These are phyloP conservation scores for Exidia glandulosa DNA, from an alignment of 768 basidiomycete species.

Conservation along the genomic window DNA sequence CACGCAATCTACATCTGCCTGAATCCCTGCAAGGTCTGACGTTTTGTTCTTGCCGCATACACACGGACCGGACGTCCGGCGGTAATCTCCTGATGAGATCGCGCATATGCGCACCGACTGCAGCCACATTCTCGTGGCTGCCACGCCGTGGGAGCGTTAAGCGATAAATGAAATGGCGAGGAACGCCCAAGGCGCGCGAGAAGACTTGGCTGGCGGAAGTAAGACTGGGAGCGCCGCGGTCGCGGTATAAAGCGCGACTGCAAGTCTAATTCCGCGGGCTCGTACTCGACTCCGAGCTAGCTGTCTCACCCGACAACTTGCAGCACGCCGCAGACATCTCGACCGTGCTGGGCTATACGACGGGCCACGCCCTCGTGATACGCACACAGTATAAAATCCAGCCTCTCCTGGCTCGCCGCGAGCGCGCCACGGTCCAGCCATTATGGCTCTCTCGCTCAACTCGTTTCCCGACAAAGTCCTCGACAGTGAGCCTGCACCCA, in stretches of 20 bases:
- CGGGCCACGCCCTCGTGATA: not conserved
- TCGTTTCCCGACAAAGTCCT: constrained; percentile 2
- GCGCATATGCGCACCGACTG: too few species aligned
- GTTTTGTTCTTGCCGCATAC: not conserved
- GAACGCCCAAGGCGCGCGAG: not conserved
- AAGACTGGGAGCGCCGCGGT: not conserved
- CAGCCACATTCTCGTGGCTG: too few species aligned
- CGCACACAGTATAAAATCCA: not conserved
- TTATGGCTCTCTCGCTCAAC: not conserved
- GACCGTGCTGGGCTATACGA: not conserved
- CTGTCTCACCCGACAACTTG: not conserved
- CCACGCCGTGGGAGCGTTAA: too few species aligned
- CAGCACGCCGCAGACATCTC: not conserved
- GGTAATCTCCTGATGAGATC: too few species aligned
- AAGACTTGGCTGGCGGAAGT: not conserved
- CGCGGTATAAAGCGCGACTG: not conserved
- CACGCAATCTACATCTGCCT: not conserved
- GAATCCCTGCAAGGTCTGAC: not conserved
- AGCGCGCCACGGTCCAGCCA: not conserved
- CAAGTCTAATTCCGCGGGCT: not conserved
- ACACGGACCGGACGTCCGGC: not conserved
- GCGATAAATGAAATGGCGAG: too few species aligned
- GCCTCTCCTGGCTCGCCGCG: not conserved
- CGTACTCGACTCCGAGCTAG: not conserved
- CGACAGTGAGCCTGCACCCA: constrained; percentile 1